Conservation (phyloP, 2,329 filamentous ascomycete genomes). For the Venturia nashicola region DNA sequence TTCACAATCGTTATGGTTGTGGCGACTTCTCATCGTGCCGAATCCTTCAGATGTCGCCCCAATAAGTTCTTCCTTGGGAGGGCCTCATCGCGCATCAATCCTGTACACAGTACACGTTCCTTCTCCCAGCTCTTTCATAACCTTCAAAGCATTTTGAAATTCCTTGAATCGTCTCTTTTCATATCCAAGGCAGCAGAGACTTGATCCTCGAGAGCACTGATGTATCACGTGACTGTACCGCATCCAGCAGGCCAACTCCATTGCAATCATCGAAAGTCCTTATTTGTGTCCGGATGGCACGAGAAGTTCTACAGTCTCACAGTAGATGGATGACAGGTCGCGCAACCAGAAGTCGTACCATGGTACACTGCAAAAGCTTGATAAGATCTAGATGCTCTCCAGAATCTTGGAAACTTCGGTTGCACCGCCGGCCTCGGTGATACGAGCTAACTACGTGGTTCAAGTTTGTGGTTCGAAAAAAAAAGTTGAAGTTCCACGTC, state of each 20-base stretch:
- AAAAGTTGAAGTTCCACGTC: neutral
- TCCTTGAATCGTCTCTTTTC: too few relatives aligned
- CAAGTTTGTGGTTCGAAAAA: neutral
- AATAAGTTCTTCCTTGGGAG: too few relatives aligned
- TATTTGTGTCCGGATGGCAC: neutral
- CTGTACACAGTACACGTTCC: too few relatives aligned
- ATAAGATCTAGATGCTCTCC: neutral
- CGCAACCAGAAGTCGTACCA: neutral
- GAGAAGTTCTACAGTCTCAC: neutral
- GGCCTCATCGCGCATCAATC: too few relatives aligned
- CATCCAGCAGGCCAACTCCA: too few relatives aligned
- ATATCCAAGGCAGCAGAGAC: too few relatives aligned
- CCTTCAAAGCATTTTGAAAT: too few relatives aligned
- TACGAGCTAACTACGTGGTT: neutral
- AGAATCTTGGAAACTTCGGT: neutral
- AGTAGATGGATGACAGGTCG: neutral
- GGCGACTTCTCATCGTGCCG: too few relatives aligned
- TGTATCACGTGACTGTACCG: neutral
- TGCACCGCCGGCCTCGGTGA: neutral
- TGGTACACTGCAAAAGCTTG: neutral
- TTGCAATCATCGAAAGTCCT: neutral
- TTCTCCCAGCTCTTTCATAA: too few relatives aligned
- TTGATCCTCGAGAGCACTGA: too few relatives aligned
- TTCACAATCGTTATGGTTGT: too few relatives aligned
- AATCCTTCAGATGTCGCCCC: too few relatives aligned